Conservation (phyloP, 805 yeast genomes). For the Nakazawaea ambrosiae region DNA sequence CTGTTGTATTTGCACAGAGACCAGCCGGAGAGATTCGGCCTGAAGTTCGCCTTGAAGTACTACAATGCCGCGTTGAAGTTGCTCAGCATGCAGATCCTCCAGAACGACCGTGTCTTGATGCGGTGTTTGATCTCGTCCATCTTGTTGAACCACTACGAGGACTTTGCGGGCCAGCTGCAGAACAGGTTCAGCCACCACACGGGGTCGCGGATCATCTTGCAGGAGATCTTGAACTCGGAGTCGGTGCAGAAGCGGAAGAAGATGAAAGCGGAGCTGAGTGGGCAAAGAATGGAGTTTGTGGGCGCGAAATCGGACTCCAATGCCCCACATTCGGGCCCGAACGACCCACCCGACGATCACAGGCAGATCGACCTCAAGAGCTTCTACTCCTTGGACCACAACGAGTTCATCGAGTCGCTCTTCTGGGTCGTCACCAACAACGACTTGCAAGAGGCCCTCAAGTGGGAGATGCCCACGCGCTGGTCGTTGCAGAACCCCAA, state of each 20-base stretch:
- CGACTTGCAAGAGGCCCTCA: constrained; percentile 10
- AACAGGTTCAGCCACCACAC: constrained; percentile 9
- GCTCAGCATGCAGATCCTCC: constrained; percentile 11
- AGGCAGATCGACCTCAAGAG: constrained; percentile 3
- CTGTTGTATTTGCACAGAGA: constrained; percentile 12
- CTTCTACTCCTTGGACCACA: constrained; percentile 6
- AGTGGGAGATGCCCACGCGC: constrained; percentile 8
- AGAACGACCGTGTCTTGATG: constrained; percentile 6
- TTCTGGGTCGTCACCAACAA: constrained; percentile 11
- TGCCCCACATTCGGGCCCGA: background rate
- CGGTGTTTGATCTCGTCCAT: constrained; percentile 10
- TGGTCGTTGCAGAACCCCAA: constrained; percentile 12
- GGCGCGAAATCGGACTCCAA: background rate
- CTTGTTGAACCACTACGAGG: constrained; percentile 11
- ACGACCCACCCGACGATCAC: background rate
- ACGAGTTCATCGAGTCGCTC: constrained; percentile 6
- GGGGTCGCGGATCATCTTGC: constrained; percentile 13
- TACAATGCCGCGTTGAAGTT: constrained; percentile 13
- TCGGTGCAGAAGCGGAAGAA: background rate
- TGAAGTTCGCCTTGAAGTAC: constrained; percentile 11
- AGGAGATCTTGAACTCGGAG: constrained; percentile 9
- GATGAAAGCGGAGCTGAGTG: background rate
- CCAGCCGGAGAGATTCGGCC: constrained; percentile 10
- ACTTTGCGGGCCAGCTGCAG: constrained; percentile 9
- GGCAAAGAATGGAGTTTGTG: too few species aligned